These are phyloP conservation scores for Oehlia diaphana DNA, from an alignment of 192 early-diverging fungal species.

Conservation along the genomic window DNA sequence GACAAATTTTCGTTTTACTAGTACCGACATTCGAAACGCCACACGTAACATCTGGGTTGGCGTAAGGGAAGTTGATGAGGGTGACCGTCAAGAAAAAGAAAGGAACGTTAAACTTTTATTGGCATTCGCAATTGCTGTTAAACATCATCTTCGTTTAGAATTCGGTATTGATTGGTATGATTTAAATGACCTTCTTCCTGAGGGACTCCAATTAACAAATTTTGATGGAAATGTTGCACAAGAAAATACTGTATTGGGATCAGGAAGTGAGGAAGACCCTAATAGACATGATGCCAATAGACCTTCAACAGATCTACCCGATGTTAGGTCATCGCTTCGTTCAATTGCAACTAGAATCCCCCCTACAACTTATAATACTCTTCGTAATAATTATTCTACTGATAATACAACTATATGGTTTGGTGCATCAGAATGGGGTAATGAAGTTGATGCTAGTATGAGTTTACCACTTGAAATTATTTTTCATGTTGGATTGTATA, in stretches of 20 bases:
- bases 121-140: slow-evolving; percentile 57
- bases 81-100: slow-evolving; percentile 56
- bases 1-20: slow-evolving; percentile 4
- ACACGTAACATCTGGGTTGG: slow-evolving; percentile 67
- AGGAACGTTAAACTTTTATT: slow-evolving; percentile 50
- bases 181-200: slow-evolving; percentile 48
- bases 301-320: neutral
- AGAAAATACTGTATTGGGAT: neutral
- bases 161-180: slow-evolving; percentile 57
- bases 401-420: neutral
- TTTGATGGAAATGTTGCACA: slow-evolving; percentile 15
- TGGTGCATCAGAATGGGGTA: slow-evolving; percentile 34
- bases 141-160: slow-evolving; percentile 66
- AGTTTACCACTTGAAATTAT: slow-evolving; percentile 54
- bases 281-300: neutral
- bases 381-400: neutral
- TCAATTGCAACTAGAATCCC: neutral
- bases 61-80: slow-evolving; percentile 34
- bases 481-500: slow-evolving; percentile 45
- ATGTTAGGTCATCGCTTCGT: slow-evolving; percentile 2
- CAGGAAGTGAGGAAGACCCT: slow-evolving; percentile 9
- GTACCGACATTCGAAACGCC: slow-evolving; percentile 63
- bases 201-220: slow-evolving; percentile 30
- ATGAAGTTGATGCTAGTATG: slow-evolving; percentile 50
- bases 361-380: neutral